These are phyloP conservation scores for Penicillium sp. DNA, from an alignment of 2,329 filamentous ascomycete species.

Conservation along the genomic window DNA sequence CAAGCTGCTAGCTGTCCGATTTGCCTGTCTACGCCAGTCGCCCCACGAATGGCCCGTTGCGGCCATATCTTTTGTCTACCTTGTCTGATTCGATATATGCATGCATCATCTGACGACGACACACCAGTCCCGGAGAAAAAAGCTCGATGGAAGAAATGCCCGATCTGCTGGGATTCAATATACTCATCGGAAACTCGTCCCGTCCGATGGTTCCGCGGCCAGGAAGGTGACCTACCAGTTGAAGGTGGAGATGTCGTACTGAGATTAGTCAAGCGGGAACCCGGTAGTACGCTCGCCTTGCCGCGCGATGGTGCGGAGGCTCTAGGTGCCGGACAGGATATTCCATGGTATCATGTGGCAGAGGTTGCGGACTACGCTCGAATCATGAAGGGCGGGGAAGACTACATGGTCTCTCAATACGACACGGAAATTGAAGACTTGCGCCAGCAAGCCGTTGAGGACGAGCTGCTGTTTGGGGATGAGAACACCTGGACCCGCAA, in stretches of 20 bases:
- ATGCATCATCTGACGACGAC: conserved; percentile 70
- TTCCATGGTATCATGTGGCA: conserved; percentile 93
- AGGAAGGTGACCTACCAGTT: conserved; percentile 75
- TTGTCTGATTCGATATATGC: conserved; percentile 94
- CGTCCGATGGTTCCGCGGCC: conserved; percentile 85
- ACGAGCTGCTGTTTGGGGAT: conserved; percentile 87
- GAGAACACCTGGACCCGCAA: conserved; percentile 90
- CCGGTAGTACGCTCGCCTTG: conserved; percentile 80
- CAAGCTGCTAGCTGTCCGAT: conserved; percentile 90
- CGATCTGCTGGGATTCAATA: conserved; percentile 91
- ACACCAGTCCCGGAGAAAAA: conserved; percentile 63
- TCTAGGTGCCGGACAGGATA: conserved; percentile 66
- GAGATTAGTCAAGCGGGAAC: conserved; percentile 75
- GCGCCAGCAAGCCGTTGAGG: conserved; percentile 74
- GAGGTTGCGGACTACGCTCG: conserved; percentile 93
- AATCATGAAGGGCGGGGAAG: conserved; percentile 88
- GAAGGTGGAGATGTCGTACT: conserved; percentile 89
- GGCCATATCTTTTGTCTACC: conserved; percentile 96
- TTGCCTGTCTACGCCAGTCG: conserved; percentile 86
- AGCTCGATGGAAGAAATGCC: conserved; percentile 87
- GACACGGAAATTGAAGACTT: conserved; percentile 75
- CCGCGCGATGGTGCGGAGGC: conserved; percentile 77
- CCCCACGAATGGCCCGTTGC: conserved; percentile 93
- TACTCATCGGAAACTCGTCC: conserved; percentile 87
- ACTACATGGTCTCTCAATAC: conserved; percentile 81